Evolutionary conservation across 2,329 filamentous ascomycete genomes (phyloP).

Genomic region (Paraphoma sp.): DNA sequence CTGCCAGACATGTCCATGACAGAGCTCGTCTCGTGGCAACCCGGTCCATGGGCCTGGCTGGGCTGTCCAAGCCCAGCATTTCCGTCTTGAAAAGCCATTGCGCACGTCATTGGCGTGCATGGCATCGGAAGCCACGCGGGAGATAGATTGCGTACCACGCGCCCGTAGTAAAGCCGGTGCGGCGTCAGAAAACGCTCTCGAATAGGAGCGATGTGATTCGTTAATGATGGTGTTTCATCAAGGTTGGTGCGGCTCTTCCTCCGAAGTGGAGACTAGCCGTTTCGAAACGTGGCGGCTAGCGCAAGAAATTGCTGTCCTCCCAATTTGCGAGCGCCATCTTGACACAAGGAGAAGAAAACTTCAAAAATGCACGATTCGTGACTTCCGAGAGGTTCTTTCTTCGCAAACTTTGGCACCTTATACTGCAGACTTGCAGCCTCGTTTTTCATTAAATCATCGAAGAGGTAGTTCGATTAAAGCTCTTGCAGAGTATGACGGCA

Average conservation of each 20-base stretch:
- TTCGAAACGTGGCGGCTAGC: conserved; percentile 22
- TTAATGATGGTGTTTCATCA: conserved; percentile 15
- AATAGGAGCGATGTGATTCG: conserved; percentile 15
- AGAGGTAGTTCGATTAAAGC: no score
- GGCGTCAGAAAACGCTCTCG: conserved; percentile 5
- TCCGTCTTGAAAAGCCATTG: conserved; percentile 3
- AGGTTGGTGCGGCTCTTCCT: conserved; percentile 5
- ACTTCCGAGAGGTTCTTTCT: no score
- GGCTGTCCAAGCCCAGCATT: conserved; percentile 15
- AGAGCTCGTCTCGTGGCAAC: conserved; percentile 9
- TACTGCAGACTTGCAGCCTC: no score
- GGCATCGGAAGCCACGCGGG: conserved; percentile 23
- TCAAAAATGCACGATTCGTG: no score
- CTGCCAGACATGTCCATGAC: conserved; percentile 15
- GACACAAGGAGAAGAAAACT: not conserved
- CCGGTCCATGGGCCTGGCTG: conserved; percentile 17
- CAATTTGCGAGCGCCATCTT: conserved; percentile 2
- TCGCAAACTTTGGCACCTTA: no score
- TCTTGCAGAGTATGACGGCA: no score
- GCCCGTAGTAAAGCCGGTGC: conserved; percentile 16
- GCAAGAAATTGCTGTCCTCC: not conserved
- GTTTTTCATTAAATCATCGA: no score
- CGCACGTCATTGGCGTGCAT: conserved; percentile 9
- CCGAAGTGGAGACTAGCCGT: conserved; percentile 13
- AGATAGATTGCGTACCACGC: conserved; percentile 32